Percentiles rank a stretch among this genome's conserved stretches.
These are phyloP conservation scores for Cardiospermum halicacabum DNA, from an alignment of 345 rosid genomes.

Conservation along the genomic window DNA sequence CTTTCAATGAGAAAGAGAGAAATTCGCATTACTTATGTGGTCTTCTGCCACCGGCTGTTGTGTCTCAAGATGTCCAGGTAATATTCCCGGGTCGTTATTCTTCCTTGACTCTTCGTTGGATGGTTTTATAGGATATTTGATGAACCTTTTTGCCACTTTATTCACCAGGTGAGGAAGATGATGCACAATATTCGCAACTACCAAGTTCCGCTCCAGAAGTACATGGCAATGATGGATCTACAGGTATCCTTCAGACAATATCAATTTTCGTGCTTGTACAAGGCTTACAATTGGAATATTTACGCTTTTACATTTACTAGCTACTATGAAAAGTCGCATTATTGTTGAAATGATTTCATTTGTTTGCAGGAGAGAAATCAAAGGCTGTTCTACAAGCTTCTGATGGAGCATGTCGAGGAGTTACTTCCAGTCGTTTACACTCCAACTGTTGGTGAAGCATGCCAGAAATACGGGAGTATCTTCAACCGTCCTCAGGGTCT, in stretches of 20 bases:
- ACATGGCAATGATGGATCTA: constrained; percentile 98
- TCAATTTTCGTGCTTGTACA: neutral
- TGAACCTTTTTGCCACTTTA: neutral
- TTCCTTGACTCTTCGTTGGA: constrained; percentile 7
- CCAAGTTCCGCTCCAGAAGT: constrained; percentile 87
- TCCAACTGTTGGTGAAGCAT: constrained; percentile 98
- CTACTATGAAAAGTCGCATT: too few relatives aligned
- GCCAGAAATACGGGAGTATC: constrained; percentile 97
- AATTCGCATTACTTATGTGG: constrained; percentile 89
- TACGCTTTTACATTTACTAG: neutral
- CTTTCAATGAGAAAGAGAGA: constrained; percentile 77
- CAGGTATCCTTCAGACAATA: constrained; percentile 41
- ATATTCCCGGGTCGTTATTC: neutral
- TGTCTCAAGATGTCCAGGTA: constrained; percentile 93
- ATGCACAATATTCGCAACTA: constrained; percentile 82
- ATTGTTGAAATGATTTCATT: neutral
- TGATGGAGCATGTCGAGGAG: constrained; percentile 87
- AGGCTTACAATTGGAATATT: neutral
- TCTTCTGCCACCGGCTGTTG: constrained; percentile 84
- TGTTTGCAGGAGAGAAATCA: constrained; percentile 77
- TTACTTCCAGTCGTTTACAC: constrained; percentile 92
- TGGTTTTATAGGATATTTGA: neutral
- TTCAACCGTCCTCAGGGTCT: constrained; percentile 97
- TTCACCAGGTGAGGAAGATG: constrained; percentile 73
- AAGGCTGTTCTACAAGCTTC: constrained; percentile 84